phyloP scores from a whole-genome alignment of 345 rosid genomes.

The Salix purpurea region DNA sequence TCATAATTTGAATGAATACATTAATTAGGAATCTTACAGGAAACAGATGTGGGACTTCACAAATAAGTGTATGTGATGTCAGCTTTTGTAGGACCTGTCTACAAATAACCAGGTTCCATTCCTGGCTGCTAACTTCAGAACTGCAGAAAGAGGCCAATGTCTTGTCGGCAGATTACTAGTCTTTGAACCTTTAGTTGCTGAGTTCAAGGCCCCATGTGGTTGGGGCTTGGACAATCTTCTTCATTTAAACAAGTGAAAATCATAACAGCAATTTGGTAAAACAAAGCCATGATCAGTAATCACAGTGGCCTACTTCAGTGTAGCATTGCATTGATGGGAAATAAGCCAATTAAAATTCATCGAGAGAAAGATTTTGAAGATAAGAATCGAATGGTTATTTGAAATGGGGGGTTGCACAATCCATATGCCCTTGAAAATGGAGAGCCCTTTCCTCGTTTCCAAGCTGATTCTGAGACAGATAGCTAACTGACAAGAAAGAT shows the following conservation, averaged over 20 bases:
- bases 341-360: slow-evolving; percentile 17
- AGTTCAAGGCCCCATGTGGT: neutral
- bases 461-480: slow-evolving; percentile 22
- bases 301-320: slow-evolving; percentile 14
- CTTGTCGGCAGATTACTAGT: neutral
- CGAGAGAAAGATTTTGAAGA: slow-evolving; percentile 17
- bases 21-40: neutral
- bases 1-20: neutral
- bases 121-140: slow-evolving; percentile 7
- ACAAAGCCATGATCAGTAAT: slow-evolving; percentile 4
- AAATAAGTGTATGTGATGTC: neutral
- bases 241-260: neutral
- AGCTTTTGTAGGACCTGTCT: slow-evolving; percentile 1
- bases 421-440: slow-evolving; percentile 28
- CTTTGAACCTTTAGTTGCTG: neutral
- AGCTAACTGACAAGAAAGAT: slow-evolving; percentile 27
- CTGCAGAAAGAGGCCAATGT: neutral
- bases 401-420: slow-evolving; percentile 29
- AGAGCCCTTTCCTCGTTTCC: neutral
- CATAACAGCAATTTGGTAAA: neutral
- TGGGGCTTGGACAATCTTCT: neutral
- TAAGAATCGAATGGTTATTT: slow-evolving; percentile 28
- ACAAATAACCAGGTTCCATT: neutral
- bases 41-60: slow-evolving; percentile 6
- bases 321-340: slow-evolving; percentile 21